phyloP scores from a whole-genome alignment of 805 yeast species.

The Kluyveromyces aestuarii region DNA sequence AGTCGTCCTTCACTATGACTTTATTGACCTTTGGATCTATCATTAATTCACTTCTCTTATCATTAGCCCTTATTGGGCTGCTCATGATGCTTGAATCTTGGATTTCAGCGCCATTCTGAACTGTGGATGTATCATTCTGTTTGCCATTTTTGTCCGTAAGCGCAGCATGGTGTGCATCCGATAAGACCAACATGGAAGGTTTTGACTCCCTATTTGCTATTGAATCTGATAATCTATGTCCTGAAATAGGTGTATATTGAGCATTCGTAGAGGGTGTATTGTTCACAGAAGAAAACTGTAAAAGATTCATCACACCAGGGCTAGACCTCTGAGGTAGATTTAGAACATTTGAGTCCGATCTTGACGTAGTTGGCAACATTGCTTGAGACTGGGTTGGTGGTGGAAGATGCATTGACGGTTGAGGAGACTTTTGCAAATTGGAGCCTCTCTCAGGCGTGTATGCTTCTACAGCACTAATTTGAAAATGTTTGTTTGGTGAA shows the following conservation, averaged over 20 bases:
- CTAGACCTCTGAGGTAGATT: conserved; percentile 1
- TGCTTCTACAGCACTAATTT: conserved; percentile 47
- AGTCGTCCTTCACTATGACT: neutral
- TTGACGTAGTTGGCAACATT: neutral
- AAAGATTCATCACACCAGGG: conserved; percentile 91
- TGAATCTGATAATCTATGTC: neutral
- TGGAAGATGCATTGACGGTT: conserved; percentile 6
- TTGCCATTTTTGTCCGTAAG: neutral
- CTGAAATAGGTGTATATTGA: neutral
- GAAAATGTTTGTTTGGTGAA: conserved; percentile 36
- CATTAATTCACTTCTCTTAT: neutral
- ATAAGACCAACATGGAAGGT: neutral
- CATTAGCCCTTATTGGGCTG: neutral
- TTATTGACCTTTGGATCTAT: neutral
- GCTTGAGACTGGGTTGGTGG: neutral
- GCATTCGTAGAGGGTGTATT: conserved; percentile 25
- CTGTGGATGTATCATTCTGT: conserved; percentile 4
- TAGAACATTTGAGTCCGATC: neutral
- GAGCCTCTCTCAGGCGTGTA: conserved; percentile 55
- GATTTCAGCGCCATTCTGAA: neutral
- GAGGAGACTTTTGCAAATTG: conserved; percentile 9
- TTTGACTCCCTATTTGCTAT: neutral
- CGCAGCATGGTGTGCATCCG: conserved; percentile 7
- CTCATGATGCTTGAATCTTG: conserved; percentile 1
- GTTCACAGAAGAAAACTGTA: conserved; percentile 54